Evolutionary conservation across 2,329 filamentous ascomycete genomes (phyloP).

Genomic region (Fusarium mundagurra): DNA sequence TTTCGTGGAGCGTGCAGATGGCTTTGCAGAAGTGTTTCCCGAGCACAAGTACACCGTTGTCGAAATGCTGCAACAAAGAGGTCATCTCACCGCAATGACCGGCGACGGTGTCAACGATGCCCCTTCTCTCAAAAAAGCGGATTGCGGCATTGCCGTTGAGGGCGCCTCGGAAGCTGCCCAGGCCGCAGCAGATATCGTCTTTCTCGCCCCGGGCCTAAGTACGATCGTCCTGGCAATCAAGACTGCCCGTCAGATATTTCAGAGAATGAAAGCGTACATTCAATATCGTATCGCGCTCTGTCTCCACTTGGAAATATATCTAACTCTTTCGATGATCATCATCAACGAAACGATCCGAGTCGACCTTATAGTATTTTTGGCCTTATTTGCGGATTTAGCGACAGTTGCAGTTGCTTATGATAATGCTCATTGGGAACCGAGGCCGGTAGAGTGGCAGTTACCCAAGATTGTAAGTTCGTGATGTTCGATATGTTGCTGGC

Average conservation of each 20-base stretch:
- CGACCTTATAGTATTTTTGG: slow-evolving; percentile 3
- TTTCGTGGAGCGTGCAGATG: slow-evolving; percentile 27
- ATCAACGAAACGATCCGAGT: slow-evolving; percentile 28
- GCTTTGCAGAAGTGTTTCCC: slow-evolving; percentile 17
- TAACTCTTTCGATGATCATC: slow-evolving; percentile 20
- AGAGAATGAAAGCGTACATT: slow-evolving; percentile 31
- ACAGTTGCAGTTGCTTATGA: slow-evolving; percentile 29
- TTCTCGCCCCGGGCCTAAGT: not conserved
- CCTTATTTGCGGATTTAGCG: slow-evolving; percentile 3
- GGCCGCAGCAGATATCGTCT: slow-evolving; percentile 22
- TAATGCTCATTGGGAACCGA: slow-evolving; percentile 23
- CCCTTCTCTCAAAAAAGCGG: slow-evolving; percentile 7
- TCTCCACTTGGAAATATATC: slow-evolving; percentile 16
- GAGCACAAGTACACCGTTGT: slow-evolving; percentile 27
- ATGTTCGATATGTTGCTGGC: too few relatives aligned
- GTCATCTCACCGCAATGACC: slow-evolving; percentile 20
- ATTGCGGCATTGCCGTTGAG: slow-evolving; percentile 24
- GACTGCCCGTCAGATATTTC: slow-evolving; percentile 8
- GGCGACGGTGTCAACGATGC: slow-evolving; percentile 24
- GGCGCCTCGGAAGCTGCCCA: slow-evolving; percentile 24
- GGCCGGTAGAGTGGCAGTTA: slow-evolving; percentile 6
- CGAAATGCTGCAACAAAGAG: slow-evolving; percentile 23
- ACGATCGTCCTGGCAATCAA: slow-evolving; percentile 9
- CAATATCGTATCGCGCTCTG: slow-evolving; percentile 27
- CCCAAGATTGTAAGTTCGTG: not conserved